These are phyloP conservation scores for Macrolepiota fuliginosa DNA, from an alignment of 768 basidiomycete genomes.

Conservation along the genomic window DNA sequence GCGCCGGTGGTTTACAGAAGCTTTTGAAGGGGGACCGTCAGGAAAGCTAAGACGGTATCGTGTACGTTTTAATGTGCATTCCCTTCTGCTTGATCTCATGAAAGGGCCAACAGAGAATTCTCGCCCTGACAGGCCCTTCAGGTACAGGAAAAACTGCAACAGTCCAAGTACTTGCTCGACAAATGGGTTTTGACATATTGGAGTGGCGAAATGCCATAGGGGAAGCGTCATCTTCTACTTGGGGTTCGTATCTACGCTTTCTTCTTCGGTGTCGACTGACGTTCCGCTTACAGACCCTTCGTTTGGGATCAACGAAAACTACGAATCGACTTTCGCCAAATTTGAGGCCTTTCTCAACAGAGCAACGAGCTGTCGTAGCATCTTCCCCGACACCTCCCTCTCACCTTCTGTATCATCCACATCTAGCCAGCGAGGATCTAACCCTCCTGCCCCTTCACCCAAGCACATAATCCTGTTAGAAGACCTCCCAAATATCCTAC, in stretches of 20 bases:
- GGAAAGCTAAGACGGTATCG: constrained; percentile 70
- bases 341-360: constrained; percentile 75
- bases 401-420: constrained; percentile 14
- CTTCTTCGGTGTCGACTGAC: background rate
- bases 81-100: background rate
- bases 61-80: constrained; percentile 37
- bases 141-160: constrained; percentile 92
- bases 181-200: constrained; percentile 74
- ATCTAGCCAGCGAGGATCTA: constrained; percentile 15
- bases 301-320: constrained; percentile 24
- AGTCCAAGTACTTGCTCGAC: constrained; percentile 67
- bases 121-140: constrained; percentile 84
- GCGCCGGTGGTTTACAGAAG: constrained; percentile 70
- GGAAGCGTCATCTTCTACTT: constrained; percentile 34
- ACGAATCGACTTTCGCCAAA: constrained; percentile 58
- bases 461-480: constrained; percentile 78
- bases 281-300: background rate
- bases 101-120: constrained; percentile 58
- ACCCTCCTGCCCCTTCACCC: background rate
- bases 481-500: constrained; percentile 89
- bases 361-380: constrained; percentile 55
- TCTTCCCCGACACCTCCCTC: constrained; percentile 34
- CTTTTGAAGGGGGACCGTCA: constrained; percentile 64
- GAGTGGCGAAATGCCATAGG: constrained; percentile 81
- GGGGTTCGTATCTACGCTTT: constrained; percentile 17